Conservation (phyloP, 192 early-diverging fungal genomes). For the Phycomyces blakesleeanus region DNA sequence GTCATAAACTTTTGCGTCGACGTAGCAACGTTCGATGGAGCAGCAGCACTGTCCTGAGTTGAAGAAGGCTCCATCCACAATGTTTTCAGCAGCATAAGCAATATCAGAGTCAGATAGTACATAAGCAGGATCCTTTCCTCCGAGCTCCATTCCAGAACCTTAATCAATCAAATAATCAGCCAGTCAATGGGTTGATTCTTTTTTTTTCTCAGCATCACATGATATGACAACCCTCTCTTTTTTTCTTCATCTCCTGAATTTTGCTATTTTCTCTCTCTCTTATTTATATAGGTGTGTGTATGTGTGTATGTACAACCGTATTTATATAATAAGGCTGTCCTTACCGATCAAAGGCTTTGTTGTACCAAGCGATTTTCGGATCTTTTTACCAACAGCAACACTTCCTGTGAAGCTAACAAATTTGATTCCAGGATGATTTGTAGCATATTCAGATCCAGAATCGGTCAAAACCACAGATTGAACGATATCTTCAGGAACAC, state of each 20-base stretch:
- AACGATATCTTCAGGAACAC: conserved; percentile 64
- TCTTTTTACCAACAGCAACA: conserved; percentile 63
- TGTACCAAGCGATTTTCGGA: conserved; percentile 42
- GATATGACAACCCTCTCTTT: neutral
- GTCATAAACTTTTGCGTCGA: conserved; percentile 70
- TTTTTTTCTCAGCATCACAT: conserved; percentile 11
- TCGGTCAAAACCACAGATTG: conserved; percentile 53
- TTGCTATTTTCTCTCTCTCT: too few relatives aligned
- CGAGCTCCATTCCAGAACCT: conserved; percentile 74
- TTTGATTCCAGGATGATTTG: conserved; percentile 54
- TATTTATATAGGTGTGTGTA: too few relatives aligned
- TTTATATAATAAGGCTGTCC: too few relatives aligned
- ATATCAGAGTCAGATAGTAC: conserved; percentile 70
- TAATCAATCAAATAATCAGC: neutral
- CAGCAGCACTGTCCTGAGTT: conserved; percentile 85
- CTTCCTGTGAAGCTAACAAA: conserved; percentile 80
- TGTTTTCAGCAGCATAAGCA: conserved; percentile 65
- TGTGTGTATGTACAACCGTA: too few relatives aligned
- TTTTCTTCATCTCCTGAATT: too few relatives aligned
- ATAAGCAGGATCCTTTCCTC: conserved; percentile 85
- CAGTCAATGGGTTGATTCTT: too few relatives aligned
- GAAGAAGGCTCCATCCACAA: conserved; percentile 79
- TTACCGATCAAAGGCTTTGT: conserved; percentile 59
- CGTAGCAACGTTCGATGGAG: conserved; percentile 75
- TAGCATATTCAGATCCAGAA: conserved; percentile 47